Evolutionary conservation across 176 grass and related monocot genomes (phyloP), one percentile per base, ranked within the genome.

Genomic region (Hsuehochloa calcarea): DNA sequence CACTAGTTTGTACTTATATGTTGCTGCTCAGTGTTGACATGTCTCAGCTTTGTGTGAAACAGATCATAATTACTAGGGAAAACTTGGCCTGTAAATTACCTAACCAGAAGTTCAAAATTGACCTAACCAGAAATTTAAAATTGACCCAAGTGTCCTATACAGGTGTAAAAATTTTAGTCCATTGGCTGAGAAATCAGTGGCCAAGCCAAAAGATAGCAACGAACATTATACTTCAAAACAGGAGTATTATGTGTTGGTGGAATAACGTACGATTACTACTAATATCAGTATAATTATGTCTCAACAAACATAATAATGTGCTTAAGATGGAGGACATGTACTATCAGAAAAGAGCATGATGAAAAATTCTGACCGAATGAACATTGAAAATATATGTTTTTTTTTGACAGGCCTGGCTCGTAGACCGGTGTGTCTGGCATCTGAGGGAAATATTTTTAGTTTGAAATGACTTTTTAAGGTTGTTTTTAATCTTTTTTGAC

Each of bases 401-500:
- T 20, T 41, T 73, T 5, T 47, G 13, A 51, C 54, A 5, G 19
- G 37, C 25, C 63, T 72, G 45, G 85, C 75, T 68, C 84, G 55
- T 45, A 23, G 70, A 83, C 83, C 74, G 22, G 56, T 81, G 66
- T 49, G 89, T 39, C 58, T 38, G 75, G 64, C 22, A 61, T 75
- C 40, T 76, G 43, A 52, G 5, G 79, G 66, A 66, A 61, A 80
- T 65, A 79, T 77, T 87, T 87, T 75, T 74, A 70, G 14, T 58
- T 74, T 54, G 47, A 77, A 78, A 50, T 66, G 84, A 20, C 78
- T 84, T 90, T 86, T 75, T 40, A 64, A 75, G 65, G 85, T 81
- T 76, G 75, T 19, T 79, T 44, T 90, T 59, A 74, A 74, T 75
- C 75, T 72, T 87, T 92, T 70, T 68, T 80, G 69, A 86, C 78